A percentile compares a stretch with the other conserved stretches of the same genome.
Evolutionary conservation across 805 yeast genomes (phyloP).

Genomic region (Metschnikowia orientalis): DNA sequence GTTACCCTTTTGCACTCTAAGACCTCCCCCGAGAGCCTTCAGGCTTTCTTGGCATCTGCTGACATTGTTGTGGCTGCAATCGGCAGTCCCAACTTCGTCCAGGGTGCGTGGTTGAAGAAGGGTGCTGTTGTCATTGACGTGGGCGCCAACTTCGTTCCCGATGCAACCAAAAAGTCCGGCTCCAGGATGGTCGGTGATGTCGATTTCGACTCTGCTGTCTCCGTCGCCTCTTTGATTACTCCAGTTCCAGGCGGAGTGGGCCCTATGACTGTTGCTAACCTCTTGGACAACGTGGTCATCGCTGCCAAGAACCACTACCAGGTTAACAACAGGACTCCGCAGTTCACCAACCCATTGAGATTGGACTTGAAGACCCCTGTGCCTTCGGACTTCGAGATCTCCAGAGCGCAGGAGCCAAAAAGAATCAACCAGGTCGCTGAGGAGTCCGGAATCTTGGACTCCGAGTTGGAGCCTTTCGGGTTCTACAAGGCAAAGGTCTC

Average conservation of each 20-base stretch:
- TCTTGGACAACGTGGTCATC: constrained; percentile 63
- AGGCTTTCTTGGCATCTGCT: constrained; percentile 49
- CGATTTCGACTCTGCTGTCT: constrained; percentile 53
- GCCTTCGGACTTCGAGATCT: constrained; percentile 77
- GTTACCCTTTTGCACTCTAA: constrained; percentile 73
- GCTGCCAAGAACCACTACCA: constrained; percentile 57
- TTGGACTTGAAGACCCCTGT: constrained; percentile 59
- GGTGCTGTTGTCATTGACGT: constrained; percentile 75
- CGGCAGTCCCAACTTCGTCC: constrained; percentile 65
- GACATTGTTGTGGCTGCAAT: constrained; percentile 77
- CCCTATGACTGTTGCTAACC: constrained; percentile 86
- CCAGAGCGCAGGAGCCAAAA: constrained; percentile 71
- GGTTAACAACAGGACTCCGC: constrained; percentile 39
- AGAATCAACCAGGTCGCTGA: constrained; percentile 61
- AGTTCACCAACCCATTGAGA: constrained; percentile 51
- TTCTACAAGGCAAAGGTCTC: constrained; percentile 74
- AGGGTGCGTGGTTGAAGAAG: constrained; percentile 69
- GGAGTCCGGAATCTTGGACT: constrained; percentile 63
- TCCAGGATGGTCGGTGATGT: constrained; percentile 75
- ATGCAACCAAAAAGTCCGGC: constrained; percentile 63
- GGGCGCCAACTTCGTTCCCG: constrained; percentile 74
- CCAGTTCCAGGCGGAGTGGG: constrained; percentile 94
- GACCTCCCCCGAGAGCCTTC: constrained; percentile 49
- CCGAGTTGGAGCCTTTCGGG: constrained; percentile 73
- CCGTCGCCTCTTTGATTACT: constrained; percentile 61